Percentiles rank a stretch among this genome's conserved stretches.
These are phyloP conservation scores for Clarireedia paspali DNA, from an alignment of 2,329 filamentous ascomycete genomes.

Conservation along the genomic window DNA sequence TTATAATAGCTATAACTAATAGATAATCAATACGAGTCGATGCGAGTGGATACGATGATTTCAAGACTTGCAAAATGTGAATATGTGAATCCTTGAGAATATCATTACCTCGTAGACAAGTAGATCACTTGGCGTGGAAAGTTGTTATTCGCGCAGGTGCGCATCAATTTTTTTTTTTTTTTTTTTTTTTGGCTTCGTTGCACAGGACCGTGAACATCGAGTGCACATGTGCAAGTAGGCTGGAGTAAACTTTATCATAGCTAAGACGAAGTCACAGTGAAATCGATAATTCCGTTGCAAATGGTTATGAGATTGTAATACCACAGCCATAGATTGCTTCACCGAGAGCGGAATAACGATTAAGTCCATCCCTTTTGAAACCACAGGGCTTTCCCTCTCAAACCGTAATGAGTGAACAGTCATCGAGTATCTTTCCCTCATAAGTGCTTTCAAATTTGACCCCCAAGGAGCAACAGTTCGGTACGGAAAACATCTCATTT, in stretches of 20 bases:
- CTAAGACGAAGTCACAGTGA: not conserved
- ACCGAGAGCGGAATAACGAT: slow-evolving; percentile 13
- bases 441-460: slow-evolving; percentile 70
- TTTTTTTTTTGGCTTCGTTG: too few species aligned
- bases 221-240: not conserved
- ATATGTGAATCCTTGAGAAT: too few species aligned
- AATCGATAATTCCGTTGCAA: slow-evolving; percentile 3
- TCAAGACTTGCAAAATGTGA: too few species aligned
- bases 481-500: slow-evolving; percentile 14
- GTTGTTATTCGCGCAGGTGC: too few species aligned
- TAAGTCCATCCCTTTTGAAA: slow-evolving; percentile 44
- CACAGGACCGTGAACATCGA: too few species aligned
- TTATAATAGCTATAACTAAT: too few species aligned
- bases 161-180: too few species aligned
- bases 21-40: too few species aligned
- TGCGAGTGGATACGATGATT: too few species aligned
- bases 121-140: too few species aligned
- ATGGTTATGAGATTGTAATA: slow-evolving; percentile 1
- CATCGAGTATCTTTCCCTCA: slow-evolving; percentile 98
- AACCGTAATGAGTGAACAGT: slow-evolving; percentile 35
- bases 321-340: slow-evolving; percentile 6
- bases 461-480: slow-evolving; percentile 27
- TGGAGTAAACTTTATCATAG: not conserved
- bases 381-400: slow-evolving; percentile 97
- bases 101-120: too few species aligned